Evolutionary conservation across 139 green algal genomes (phyloP).

Genomic region (Zygnema cylindricum): DNA sequence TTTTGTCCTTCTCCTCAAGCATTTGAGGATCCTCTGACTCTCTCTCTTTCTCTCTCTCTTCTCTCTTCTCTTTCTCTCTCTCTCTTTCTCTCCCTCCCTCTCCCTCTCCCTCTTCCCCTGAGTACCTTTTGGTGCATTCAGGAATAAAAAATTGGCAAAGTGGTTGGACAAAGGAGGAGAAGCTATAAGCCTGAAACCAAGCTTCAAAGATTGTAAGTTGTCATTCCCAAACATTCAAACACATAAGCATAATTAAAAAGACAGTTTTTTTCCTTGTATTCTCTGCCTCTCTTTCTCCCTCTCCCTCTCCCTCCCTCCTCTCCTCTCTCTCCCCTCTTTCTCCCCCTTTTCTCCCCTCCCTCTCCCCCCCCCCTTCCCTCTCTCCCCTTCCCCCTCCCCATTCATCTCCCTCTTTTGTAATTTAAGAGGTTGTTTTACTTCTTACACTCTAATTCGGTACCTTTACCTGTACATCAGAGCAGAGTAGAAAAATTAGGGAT

Average conservation of each 20-base stretch:
- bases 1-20: too few species aligned
- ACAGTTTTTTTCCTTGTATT: not conserved
- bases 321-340: not conserved
- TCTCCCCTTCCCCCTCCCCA: not conserved
- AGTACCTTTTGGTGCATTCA: not conserved
- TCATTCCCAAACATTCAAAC: not conserved
- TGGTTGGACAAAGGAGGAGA: too few species aligned
- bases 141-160: too few species aligned
- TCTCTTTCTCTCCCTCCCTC: not conserved
- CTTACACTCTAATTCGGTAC: too few species aligned
- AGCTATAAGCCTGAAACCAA: not conserved
- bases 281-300: not conserved
- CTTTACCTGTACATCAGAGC: too few species aligned
- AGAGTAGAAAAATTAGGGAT: too few species aligned
- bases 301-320: not conserved
- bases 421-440: too few species aligned
- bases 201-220: not conserved
- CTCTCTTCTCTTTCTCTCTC: not conserved
- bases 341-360: not conserved
- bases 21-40: too few species aligned
- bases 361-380: conserved; percentile 2
- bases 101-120: not conserved
- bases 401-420: not conserved
- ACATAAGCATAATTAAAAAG: too few species aligned
- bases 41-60: not conserved